Percentiles rank a stretch among this genome's conserved stretches.
phyloP scores from a whole-genome alignment of 805 yeast species.

The Yamadazyma sp. region DNA sequence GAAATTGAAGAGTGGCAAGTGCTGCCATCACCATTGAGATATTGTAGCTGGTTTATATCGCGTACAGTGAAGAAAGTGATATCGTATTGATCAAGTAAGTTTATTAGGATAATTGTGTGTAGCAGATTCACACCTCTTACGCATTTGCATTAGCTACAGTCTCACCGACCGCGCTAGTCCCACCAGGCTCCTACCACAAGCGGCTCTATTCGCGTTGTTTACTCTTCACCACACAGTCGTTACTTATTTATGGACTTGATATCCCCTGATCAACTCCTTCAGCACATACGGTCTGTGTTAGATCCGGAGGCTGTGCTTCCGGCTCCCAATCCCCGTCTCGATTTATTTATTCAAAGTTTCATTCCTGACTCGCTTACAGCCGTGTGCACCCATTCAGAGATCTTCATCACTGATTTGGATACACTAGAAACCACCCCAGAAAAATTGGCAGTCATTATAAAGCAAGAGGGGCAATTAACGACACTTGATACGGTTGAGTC shows the following conservation, averaged over 20 bases:
- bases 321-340: slow-evolving; percentile 9
- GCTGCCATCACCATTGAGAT: no score
- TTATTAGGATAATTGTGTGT: no score
- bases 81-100: no score
- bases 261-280: slow-evolving; percentile 4
- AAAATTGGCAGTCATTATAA: slow-evolving; percentile 39
- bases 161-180: no score
- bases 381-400: slow-evolving; percentile 11
- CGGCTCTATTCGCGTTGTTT: slow-evolving; percentile 5
- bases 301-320: neutral
- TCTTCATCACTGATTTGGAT: slow-evolving; percentile 14
- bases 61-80: no score
- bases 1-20: no score
- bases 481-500: slow-evolving; percentile 7
- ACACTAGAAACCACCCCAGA: slow-evolving; percentile 6
- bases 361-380: slow-evolving; percentile 24
- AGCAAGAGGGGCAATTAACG: slow-evolving; percentile 36
- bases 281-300: slow-evolving; percentile 1
- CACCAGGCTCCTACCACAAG: no score
- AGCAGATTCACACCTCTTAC: no score
- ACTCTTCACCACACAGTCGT: slow-evolving; percentile 1
- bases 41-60: no score
- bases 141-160: no score
- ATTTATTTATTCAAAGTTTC: slow-evolving; percentile 20
- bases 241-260: slow-evolving; percentile 1